Percentiles rank a stretch among this genome's conserved stretches.
Conservation (phyloP, 2,329 filamentous ascomycete species). For the Lachnellula suecica region DNA sequence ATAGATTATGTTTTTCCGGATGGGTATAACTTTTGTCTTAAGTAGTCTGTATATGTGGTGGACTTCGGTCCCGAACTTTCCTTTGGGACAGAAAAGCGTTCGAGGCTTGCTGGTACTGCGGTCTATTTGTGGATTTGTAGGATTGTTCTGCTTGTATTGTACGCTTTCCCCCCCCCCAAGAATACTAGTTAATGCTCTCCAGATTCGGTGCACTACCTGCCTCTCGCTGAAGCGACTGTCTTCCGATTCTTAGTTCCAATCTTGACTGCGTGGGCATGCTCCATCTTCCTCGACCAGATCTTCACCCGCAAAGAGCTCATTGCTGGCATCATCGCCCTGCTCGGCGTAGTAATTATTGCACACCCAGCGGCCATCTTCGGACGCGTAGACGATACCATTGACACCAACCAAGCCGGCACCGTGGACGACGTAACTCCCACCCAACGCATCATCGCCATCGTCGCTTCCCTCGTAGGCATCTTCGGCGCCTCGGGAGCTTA, state of each 20-base stretch:
- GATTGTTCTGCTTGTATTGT: conserved; percentile 62
- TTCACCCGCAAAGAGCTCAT: conserved; percentile 78
- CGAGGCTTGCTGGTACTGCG: conserved; percentile 66
- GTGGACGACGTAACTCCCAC: conserved; percentile 22
- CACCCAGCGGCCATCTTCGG: conserved; percentile 44
- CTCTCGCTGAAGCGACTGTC: conserved; percentile 84
- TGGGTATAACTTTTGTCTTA: conserved; percentile 28
- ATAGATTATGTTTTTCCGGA: conserved; percentile 31
- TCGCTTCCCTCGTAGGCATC: conserved; percentile 73
- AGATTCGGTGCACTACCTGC: conserved; percentile 63
- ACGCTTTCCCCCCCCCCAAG: conserved; percentile 1
- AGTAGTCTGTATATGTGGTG: conserved; percentile 69
- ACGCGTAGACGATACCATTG: conserved; percentile 10
- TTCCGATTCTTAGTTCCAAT: conserved; percentile 84
- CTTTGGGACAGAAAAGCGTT: conserved; percentile 67
- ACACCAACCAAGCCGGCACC: conserved; percentile 3
- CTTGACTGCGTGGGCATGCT: conserved; percentile 79
- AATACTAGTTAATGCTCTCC: background rate
- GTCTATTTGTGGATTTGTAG: conserved; percentile 71
- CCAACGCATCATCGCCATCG: conserved; percentile 59
- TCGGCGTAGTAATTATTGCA: conserved; percentile 82
- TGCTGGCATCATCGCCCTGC: conserved; percentile 71
- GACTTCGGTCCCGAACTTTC: conserved; percentile 64
- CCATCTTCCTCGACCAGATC: conserved; percentile 67
- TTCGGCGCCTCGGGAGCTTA: conserved; percentile 73